A percentile compares a stretch with the other conserved stretches of the same genome.
These are phyloP conservation scores for Deuterostichococcus epilithicus DNA, from an alignment of 139 green algal genomes.

Conservation along the genomic window DNA sequence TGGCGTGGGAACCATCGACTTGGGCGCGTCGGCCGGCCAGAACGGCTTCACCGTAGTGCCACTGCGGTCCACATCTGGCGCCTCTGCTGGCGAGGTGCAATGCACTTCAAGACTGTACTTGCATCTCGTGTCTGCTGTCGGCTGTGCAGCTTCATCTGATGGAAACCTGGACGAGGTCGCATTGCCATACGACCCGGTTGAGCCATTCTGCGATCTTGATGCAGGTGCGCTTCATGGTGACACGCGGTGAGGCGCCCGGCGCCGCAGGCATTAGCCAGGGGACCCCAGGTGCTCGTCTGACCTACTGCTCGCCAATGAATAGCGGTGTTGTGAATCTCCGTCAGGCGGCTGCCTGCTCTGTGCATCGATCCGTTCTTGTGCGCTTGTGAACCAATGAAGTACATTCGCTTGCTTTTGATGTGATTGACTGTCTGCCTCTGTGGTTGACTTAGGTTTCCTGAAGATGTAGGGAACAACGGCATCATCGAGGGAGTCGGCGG, in stretches of 20 bases:
- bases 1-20: neutral
- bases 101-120: neutral
- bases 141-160: too few relatives aligned
- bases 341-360: too few relatives aligned
- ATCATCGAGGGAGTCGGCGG: neutral
- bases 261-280: neutral
- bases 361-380: too few relatives aligned
- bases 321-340: too few relatives aligned
- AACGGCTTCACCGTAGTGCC: neutral
- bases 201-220: too few relatives aligned
- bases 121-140: too few relatives aligned
- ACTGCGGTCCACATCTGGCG: neutral
- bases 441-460: neutral
- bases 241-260: neutral
- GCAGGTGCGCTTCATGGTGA: neutral
- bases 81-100: neutral
- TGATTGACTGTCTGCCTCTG: neutral
- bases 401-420: neutral
- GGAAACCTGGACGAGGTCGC: too few relatives aligned
- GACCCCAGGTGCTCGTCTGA: neutral
- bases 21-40: neutral
- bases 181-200: too few relatives aligned
- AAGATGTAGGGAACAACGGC: neutral
- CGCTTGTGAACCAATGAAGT: too few relatives aligned
- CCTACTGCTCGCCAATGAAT: too few relatives aligned